Base-by-base conservation (phyloP, 1,284 basidiomycete genomes). In the Mixia osmundae region DNA sequence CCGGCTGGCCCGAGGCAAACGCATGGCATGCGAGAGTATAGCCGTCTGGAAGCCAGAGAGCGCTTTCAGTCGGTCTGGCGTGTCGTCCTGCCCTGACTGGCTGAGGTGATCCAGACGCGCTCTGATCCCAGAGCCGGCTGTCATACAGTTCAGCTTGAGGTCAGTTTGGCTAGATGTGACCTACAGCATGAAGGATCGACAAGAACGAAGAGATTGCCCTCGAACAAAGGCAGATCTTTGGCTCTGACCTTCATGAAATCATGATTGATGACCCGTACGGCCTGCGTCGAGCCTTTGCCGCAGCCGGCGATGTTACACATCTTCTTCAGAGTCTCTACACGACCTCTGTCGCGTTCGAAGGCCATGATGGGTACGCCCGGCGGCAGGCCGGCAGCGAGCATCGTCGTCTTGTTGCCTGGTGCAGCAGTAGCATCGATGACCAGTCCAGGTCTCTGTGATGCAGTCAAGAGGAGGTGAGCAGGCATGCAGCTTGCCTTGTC, bases 401-500 rank as follows among this genome's bases (percentile, higher is more conserved):
- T 80, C 4, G 79, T 78, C 0, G 91, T 97, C 61, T 99, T 99
- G 60, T 99, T 99, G 0, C 91, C 91, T 0, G 89, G 91, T 0
- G 91, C 89, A 29, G 87, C 76, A 20, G 87, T 97, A 4, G 82
- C 87, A 56, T 97, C 91, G 33, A 97, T 74, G 24, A 85, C 79
- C 14, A n/a, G 22, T 18, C 2, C 25, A 36, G 3, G 25, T 38
- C 3, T 16, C 30, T 20, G 18, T 15, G 14, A 14, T 14, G 16
- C 22, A 30, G 11, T 16, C 20, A 22, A 8, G 9, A 94, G 66
- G 4, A 95, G 68, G 37, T 71, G 63, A 0, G 89, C 83, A 7
- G 91, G 85, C 54, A 97, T 85, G 58, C 91, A 99, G 32, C 78
- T 85, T 10, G 91, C 89, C 54, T 95, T 89, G 57, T 99, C 91